Evolutionary conservation across 192 early-diverging fungal species (phyloP).

Genomic region (Thamnidium elegans): DNA sequence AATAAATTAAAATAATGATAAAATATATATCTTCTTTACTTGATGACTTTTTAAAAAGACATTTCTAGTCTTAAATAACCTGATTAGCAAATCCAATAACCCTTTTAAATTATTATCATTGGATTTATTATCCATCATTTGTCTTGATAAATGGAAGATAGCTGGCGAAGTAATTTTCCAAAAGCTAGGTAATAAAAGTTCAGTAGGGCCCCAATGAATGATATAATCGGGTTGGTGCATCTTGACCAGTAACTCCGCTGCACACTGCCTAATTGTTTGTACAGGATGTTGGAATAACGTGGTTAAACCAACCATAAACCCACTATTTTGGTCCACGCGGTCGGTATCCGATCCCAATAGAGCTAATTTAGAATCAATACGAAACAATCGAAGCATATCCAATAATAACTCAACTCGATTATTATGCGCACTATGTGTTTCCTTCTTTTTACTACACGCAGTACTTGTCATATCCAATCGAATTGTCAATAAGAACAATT

Average conservation of each 20-base stretch:
- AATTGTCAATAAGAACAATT: constrained; percentile 56
- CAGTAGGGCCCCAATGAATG: constrained; percentile 71
- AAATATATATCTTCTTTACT: background rate
- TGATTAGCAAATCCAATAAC: constrained; percentile 57
- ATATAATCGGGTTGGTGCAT: constrained; percentile 67
- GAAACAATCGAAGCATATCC: constrained; percentile 68
- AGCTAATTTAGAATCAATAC: constrained; percentile 65
- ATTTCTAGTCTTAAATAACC: constrained; percentile 56
- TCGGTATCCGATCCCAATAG: constrained; percentile 49
- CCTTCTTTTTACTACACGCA: constrained; percentile 29
- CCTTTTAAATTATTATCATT: constrained; percentile 58
- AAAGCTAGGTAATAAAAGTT: constrained; percentile 53
- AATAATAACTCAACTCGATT: constrained; percentile 77
- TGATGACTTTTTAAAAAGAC: constrained; percentile 36
- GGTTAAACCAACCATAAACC: constrained; percentile 67
- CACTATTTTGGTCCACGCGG: constrained; percentile 64
- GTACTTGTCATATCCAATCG: constrained; percentile 38
- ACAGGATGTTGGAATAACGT: constrained; percentile 29
- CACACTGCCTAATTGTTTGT: constrained; percentile 21
- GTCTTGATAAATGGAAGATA: constrained; percentile 61
- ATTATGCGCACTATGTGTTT: constrained; percentile 34
- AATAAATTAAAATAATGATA: background rate
- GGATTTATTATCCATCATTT: constrained; percentile 69
- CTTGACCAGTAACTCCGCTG: constrained; percentile 64
- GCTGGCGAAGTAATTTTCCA: constrained; percentile 65